Evolutionary conservation across 305 asterid genomes (phyloP).

Genomic region (Andrographis paniculata): DNA sequence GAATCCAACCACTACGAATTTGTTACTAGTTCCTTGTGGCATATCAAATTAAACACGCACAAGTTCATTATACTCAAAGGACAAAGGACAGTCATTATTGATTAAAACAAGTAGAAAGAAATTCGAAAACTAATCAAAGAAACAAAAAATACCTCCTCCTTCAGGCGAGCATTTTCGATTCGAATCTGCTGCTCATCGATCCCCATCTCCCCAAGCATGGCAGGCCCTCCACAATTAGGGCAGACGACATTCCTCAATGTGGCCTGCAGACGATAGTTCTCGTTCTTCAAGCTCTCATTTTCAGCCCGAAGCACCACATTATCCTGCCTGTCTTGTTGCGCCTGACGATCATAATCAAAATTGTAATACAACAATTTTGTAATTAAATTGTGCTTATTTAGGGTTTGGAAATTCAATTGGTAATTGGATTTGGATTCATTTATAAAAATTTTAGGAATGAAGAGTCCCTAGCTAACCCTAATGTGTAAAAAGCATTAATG

Average conservation of each 20-base stretch:
- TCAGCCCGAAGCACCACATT: constrained; percentile 71
- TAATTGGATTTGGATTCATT: too few species aligned
- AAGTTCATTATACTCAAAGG: neutral
- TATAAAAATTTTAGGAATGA: too few species aligned
- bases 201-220: constrained; percentile 79
- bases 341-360: constrained; percentile 27
- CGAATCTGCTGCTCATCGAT: constrained; percentile 82
- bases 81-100: too few species aligned
- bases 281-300: constrained; percentile 71
- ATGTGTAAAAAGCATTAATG: constrained; percentile 40
- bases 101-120: too few species aligned
- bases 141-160: constrained; percentile 55
- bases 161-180: constrained; percentile 84
- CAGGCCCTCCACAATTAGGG: constrained; percentile 92
- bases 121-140: too few species aligned
- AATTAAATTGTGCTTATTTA: neutral
- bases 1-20: neutral
- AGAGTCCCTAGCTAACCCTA: constrained; percentile 19
- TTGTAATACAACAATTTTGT: neutral
- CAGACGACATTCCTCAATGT: constrained; percentile 67
- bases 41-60: too few species aligned
- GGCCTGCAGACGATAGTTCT: constrained; percentile 69
- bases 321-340: constrained; percentile 84
- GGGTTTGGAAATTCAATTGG: too few species aligned
- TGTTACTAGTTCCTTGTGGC: neutral